phyloP scores from a whole-genome alignment of 2,329 filamentous ascomycete genomes.

The Diplodia scrobiculata region DNA sequence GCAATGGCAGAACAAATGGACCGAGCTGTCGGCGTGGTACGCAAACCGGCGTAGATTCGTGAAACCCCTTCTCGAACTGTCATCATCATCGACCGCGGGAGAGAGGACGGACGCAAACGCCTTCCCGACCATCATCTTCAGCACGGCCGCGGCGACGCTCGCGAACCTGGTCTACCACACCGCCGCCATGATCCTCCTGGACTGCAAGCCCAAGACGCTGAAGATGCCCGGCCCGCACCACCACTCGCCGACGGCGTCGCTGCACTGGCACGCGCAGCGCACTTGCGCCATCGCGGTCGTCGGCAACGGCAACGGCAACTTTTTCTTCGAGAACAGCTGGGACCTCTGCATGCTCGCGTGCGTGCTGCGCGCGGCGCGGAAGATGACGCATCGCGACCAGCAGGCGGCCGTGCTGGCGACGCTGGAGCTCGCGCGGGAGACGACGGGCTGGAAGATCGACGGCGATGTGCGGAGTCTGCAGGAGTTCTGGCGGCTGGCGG shows the following conservation, averaged over 20 bases:
- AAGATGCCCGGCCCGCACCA: constrained; percentile 34
- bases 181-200: constrained; percentile 57
- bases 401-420: constrained; percentile 49
- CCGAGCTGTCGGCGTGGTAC: constrained; percentile 34
- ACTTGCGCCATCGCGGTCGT: constrained; percentile 55
- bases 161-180: constrained; percentile 61
- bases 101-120: constrained; percentile 10
- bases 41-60: constrained; percentile 34
- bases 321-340: constrained; percentile 40
- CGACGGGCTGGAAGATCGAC: constrained; percentile 50
- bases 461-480: constrained; percentile 32
- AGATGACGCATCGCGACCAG: constrained; percentile 55
- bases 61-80: constrained; percentile 42
- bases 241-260: constrained; percentile 45
- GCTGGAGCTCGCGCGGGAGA: constrained; percentile 43
- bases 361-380: constrained; percentile 50
- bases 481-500: constrained; percentile 35
- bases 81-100: constrained; percentile 29
- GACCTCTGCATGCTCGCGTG: constrained; percentile 54
- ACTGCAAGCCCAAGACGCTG: constrained; percentile 53
- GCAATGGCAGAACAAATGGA: constrained; percentile 34
- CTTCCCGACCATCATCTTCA: constrained; percentile 52
- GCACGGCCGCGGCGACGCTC: constrained; percentile 49
- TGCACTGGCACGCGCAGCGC: constrained; percentile 54
- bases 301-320: constrained; percentile 42